These are phyloP conservation scores for Glebionis coronaria DNA, from an alignment of 129 eudicot species.

Conservation along the genomic window DNA sequence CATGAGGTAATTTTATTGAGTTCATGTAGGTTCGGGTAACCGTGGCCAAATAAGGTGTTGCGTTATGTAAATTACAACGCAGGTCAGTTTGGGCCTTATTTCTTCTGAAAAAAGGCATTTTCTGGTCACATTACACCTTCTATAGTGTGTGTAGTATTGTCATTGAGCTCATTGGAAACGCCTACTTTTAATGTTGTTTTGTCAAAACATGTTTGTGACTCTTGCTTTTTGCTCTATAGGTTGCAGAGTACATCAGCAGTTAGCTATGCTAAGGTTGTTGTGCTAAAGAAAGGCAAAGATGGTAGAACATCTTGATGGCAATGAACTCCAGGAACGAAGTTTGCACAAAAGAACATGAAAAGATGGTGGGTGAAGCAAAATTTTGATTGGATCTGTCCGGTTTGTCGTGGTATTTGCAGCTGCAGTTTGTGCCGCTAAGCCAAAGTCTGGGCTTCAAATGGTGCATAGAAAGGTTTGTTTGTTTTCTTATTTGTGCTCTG, in stretches of 20 bases:
- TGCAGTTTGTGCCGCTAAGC: slow-evolving; percentile 88
- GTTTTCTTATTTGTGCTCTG: neutral
- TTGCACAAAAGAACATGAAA: no score
- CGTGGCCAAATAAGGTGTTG: no score
- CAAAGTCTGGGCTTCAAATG: slow-evolving; percentile 94
- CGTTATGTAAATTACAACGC: no score
- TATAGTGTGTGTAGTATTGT: neutral
- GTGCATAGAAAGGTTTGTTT: slow-evolving; percentile 67
- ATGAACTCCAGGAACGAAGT: slow-evolving; percentile 63
- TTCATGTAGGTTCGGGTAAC: no score
- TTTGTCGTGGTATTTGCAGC: slow-evolving; percentile 92
- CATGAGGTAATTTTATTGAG: no score
- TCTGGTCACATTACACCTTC: neutral
- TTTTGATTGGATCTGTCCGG: slow-evolving; percentile 88
- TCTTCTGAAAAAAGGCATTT: no score
- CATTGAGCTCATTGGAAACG: neutral
- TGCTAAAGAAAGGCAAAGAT: slow-evolving; percentile 38
- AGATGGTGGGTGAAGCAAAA: slow-evolving; percentile 64
- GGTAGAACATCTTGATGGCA: slow-evolving; percentile 19
- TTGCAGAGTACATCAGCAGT: slow-evolving; percentile 67
- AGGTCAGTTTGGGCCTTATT: no score
- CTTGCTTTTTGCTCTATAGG: slow-evolving; percentile 33
- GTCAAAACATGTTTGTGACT: neutral
- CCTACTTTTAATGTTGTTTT: neutral
- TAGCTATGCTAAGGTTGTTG: slow-evolving; percentile 52